A percentile compares a stretch with the other conserved stretches of the same genome.
Conservation (phyloP, 345 rosid genomes). For the Eutrema yunnanense region DNA sequence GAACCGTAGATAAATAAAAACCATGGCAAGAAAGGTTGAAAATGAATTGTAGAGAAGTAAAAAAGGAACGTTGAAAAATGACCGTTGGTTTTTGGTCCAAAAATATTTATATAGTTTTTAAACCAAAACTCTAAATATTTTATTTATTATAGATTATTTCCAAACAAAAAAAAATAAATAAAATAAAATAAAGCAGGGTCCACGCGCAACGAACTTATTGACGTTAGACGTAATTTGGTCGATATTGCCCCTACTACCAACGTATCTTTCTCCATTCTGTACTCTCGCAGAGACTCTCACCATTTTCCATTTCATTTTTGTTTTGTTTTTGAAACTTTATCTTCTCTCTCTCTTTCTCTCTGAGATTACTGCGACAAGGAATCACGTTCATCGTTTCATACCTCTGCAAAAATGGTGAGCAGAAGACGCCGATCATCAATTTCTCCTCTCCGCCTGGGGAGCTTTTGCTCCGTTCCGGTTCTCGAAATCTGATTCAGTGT, state of each 20-base stretch:
- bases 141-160: too few relatives aligned
- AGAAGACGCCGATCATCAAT: conserved; percentile 8
- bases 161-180: neutral
- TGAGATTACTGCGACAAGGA: neutral
- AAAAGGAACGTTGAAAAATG: too few relatives aligned
- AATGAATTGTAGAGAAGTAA: too few relatives aligned
- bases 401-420: conserved; percentile 46
- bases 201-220: conserved; percentile 1
- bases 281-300: neutral
- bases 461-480: neutral
- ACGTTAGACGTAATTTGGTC: neutral
- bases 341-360: neutral
- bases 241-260: neutral
- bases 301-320: conserved; percentile 29
- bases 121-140: too few relatives aligned
- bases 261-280: neutral
- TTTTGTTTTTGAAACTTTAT: neutral
- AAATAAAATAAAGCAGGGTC: conserved; percentile 15
- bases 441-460: neutral
- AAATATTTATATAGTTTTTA: too few relatives aligned
- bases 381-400: conserved; percentile 4
- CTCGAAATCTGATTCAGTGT: neutral
- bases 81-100: too few relatives aligned
- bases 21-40: too few relatives aligned
- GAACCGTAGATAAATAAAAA: too few relatives aligned